Percentiles rank a stretch among this genome's conserved stretches.
Evolutionary conservation across 192 early-diverging fungal species (phyloP).

Genomic region (Fimicolochytrium jonesii): DNA sequence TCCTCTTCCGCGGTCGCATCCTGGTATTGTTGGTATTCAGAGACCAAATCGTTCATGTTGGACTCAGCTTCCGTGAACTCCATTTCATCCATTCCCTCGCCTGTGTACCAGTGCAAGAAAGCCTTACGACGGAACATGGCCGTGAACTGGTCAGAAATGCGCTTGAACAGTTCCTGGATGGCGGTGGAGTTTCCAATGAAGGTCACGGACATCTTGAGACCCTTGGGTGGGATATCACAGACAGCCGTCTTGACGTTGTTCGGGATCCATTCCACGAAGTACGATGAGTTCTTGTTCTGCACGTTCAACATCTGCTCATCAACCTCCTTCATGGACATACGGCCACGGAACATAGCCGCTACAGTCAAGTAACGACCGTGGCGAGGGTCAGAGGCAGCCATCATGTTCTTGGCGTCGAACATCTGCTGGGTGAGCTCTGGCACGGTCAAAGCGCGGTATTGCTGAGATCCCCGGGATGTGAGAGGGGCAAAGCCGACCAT

Average conservation of each 20-base stretch:
- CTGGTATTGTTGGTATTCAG: slow-evolving; percentile 92
- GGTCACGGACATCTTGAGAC: slow-evolving; percentile 87
- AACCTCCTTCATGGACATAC: slow-evolving; percentile 94
- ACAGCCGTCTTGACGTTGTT: slow-evolving; percentile 94
- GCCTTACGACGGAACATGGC: slow-evolving; percentile 91
- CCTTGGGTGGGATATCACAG: slow-evolving; percentile 85
- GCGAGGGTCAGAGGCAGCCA: slow-evolving; percentile 96
- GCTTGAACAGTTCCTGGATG: slow-evolving; percentile 91
- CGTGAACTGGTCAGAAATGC: slow-evolving; percentile 84
- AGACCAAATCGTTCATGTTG: slow-evolving; percentile 98
- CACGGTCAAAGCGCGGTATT: slow-evolving; percentile 86
- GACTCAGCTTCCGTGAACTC: slow-evolving; percentile 92
- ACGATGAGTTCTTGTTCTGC: slow-evolving; percentile 93
- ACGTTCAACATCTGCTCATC: slow-evolving; percentile 95
- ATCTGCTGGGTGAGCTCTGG: slow-evolving; percentile 83
- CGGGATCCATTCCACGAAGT: slow-evolving; percentile 99
- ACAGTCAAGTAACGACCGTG: slow-evolving; percentile 94
- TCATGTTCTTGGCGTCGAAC: slow-evolving; percentile 99
- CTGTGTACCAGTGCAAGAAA: slow-evolving; percentile 96
- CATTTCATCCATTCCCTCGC: slow-evolving; percentile 95
- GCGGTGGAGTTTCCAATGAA: slow-evolving; percentile 92
- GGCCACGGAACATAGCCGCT: slow-evolving; percentile 94
- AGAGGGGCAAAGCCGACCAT: slow-evolving; percentile 95
- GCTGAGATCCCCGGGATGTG: slow-evolving; percentile 69
- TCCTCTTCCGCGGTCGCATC: slow-evolving; percentile 55